These are phyloP conservation scores for Xerocomus amazonicus DNA, from an alignment of 1,284 basidiomycete species.

Conservation along the genomic window DNA sequence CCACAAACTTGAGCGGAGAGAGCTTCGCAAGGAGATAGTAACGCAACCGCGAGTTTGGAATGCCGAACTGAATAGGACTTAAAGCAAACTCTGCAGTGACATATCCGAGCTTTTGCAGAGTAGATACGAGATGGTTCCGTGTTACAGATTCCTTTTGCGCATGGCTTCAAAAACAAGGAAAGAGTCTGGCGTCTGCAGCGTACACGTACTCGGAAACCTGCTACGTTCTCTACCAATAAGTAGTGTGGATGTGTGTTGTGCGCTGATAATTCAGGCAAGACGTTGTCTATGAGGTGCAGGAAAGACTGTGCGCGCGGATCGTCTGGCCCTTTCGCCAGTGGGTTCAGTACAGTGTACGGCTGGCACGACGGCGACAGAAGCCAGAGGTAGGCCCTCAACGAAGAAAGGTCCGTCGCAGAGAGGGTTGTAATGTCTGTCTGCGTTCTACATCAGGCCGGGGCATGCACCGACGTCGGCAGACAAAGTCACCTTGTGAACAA, in stretches of 20 bases:
- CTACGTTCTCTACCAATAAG: conserved; percentile 74
- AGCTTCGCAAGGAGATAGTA: conserved; percentile 73
- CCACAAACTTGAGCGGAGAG: conserved; percentile 36
- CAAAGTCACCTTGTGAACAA: conserved; percentile 48
- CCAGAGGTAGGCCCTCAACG: conserved; percentile 56
- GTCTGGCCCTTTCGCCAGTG: conserved; percentile 58
- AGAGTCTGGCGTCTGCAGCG: background rate
- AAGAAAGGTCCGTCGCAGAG: conserved; percentile 43
- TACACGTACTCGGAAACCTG: conserved; percentile 67
- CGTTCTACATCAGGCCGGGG: conserved; percentile 3
- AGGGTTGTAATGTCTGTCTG: conserved; percentile 65
- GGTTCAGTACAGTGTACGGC: conserved; percentile 75
- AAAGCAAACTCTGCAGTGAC: conserved; percentile 57
- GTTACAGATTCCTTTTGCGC: conserved; percentile 61
- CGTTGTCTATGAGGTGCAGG: conserved; percentile 58
- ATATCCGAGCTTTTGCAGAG: conserved; percentile 53
- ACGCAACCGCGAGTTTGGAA: conserved; percentile 73
- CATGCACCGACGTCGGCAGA: background rate
- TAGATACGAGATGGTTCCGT: conserved; percentile 47
- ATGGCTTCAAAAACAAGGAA: background rate
- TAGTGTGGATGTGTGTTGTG: conserved; percentile 46
- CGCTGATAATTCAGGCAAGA: conserved; percentile 57
- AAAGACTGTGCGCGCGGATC: conserved; percentile 77
- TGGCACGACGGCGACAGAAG: conserved; percentile 76
- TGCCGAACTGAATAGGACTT: conserved; percentile 70